These are phyloP conservation scores for Gossypium thurberi DNA, from an alignment of 345 rosid genomes.

Conservation along the genomic window DNA sequence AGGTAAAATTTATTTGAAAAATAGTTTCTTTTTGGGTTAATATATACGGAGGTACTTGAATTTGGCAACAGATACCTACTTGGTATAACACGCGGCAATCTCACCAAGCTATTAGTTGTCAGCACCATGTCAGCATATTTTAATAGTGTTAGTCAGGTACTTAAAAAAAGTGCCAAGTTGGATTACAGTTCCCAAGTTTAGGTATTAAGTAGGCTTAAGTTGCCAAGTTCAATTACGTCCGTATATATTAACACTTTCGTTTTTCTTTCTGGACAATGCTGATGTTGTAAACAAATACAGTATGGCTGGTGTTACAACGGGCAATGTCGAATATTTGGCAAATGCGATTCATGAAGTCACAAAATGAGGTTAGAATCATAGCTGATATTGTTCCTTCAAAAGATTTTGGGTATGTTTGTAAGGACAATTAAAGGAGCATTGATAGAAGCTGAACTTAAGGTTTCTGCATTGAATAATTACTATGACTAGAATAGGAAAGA, in stretches of 20 bases:
- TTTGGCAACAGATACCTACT: too few relatives aligned
- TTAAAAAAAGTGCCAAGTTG: too few relatives aligned
- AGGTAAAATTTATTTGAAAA: constrained; percentile 36
- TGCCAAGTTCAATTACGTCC: too few relatives aligned
- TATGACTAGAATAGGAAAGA: not conserved
- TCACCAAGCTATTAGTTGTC: too few relatives aligned
- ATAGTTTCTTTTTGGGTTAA: too few relatives aligned
- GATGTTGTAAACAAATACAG: constrained; percentile 32
- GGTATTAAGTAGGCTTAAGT: too few relatives aligned
- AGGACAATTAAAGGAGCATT: not conserved
- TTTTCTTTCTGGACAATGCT: not conserved
- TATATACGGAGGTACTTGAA: too few relatives aligned
- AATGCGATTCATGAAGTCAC: constrained; percentile 81
- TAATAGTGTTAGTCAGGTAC: too few relatives aligned
- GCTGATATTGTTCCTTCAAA: not conserved
- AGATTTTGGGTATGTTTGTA: not conserved
- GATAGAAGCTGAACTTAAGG: not conserved
- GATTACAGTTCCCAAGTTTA: too few relatives aligned
- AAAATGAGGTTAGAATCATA: constrained; percentile 27
- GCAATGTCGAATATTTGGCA: constrained; percentile 76
- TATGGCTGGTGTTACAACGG: constrained; percentile 90
- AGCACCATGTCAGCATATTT: too few relatives aligned
- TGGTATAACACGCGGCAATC: too few relatives aligned
- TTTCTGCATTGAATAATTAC: not conserved
- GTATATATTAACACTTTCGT: too few relatives aligned